Evolutionary conservation across 2,329 filamentous ascomycete genomes (phyloP).

Genomic region (Sordariomycetes sp.): DNA sequence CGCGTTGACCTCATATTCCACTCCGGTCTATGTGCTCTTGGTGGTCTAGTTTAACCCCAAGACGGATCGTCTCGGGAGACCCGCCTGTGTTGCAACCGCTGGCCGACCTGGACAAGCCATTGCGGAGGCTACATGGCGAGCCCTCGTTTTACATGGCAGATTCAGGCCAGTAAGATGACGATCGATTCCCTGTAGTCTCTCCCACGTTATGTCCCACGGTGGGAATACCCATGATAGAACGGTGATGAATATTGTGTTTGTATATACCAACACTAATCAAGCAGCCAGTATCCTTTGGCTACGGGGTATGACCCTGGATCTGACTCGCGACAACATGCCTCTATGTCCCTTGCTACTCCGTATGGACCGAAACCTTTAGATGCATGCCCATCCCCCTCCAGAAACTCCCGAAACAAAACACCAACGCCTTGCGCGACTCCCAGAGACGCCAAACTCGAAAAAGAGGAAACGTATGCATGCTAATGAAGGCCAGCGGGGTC

Average conservation of each 20-base stretch:
- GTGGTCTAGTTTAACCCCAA: not conserved
- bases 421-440: slow-evolving; percentile 2
- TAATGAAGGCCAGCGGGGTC: not conserved
- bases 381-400: slow-evolving; percentile 1
- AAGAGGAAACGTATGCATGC: not conserved
- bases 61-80: not conserved
- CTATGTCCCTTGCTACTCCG: slow-evolving; percentile 10
- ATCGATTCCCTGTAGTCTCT: too few relatives aligned
- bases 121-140: too few relatives aligned
- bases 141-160: too few relatives aligned
- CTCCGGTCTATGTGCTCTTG: not conserved
- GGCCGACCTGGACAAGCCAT: too few relatives aligned
- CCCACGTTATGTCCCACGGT: too few relatives aligned
- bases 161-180: too few relatives aligned
- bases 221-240: not conserved
- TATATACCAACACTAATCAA: not conserved
- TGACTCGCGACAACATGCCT: not conserved
- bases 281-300: not conserved
- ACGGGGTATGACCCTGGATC: not conserved
- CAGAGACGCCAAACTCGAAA: not conserved
- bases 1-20: not conserved
- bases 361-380: slow-evolving; percentile 8
- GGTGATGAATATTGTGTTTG: not conserved
- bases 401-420: not conserved
- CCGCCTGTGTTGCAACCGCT: too few relatives aligned